Base-by-base conservation (phyloP, 768 basidiomycete species). In the Psilocybe cubensis region DNA sequence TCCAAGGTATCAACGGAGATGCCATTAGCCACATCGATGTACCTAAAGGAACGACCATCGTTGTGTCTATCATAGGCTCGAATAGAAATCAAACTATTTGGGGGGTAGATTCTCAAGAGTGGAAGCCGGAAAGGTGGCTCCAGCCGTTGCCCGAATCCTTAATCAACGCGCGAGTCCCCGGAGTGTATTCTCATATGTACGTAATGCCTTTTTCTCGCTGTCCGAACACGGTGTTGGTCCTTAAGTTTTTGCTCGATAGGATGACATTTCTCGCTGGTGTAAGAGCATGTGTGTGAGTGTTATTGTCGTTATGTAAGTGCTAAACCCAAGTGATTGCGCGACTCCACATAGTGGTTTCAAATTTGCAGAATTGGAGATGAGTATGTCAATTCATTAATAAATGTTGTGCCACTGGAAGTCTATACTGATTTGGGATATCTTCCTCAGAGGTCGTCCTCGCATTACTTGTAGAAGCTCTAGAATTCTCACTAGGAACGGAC, bases 301-400 rank as follows among this genome's bases (percentile, higher is more conserved):
- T 45, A 14, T 17, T 42, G 3, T 14, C 11, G 4, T 24, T 17
- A 27, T 17, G n/a, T 10, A 20, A 8, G 25, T 48, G 14, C 14
- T n/a, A 1, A n/a, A 10, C 14, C 20, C 5, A 3, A 21, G 35
- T 49, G 23, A 48, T 25, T 20, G 9, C 14, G 21, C 6, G 29
- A 11, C 11, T 33, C 11, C 18, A 14, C 25, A 1, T 21, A 66
- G 63, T 20, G 78, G 78, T 44, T 79, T 79, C 69, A 77, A 78
- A 55, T 78, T 77, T 62, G 72, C 77, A 1, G 72, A 76, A 56
- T 63, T 80, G 12, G 77, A 77, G 58, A 78, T 77, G 69, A 79
- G 78, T 77, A 52, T 24, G 74, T 73, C 35, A 18, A n/a, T 18
- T 28, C 21, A 28, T 28, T n/a, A n/a, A 31, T 12, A 12, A 3